phyloP scores from a whole-genome alignment of 495 filamentous ascomycete genomes.

The Aspergillus biplanus region DNA sequence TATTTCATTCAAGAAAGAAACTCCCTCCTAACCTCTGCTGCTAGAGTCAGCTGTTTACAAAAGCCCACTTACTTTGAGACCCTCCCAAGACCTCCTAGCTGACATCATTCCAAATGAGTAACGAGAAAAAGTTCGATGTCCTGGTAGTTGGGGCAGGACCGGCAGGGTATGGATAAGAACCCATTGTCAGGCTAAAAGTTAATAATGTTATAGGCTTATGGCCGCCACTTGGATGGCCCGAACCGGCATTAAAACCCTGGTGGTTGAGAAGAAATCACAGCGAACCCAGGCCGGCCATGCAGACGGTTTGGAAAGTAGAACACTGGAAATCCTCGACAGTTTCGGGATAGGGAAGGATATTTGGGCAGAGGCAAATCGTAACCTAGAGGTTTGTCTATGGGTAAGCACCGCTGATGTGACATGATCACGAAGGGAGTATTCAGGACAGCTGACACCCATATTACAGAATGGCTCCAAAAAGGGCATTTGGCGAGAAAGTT shows the following conservation, averaged over 20 bases:
- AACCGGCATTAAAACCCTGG: conserved; percentile 53
- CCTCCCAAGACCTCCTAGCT: too few relatives aligned
- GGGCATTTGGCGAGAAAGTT: conserved; percentile 5
- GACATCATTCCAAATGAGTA: not conserved
- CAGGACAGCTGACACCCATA: not conserved
- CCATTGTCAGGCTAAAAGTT: not conserved
- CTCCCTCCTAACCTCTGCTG: too few relatives aligned
- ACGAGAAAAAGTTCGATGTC: conserved; percentile 10
- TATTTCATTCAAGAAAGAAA: too few relatives aligned
- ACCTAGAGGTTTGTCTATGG: conserved; percentile 41
- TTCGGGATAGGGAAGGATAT: conserved; percentile 59
- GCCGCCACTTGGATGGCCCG: conserved; percentile 60
- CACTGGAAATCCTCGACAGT: conserved; percentile 62
- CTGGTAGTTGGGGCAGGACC: conserved; percentile 21
- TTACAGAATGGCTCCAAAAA: conserved; percentile 2
- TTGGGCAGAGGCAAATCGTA: conserved; percentile 60
- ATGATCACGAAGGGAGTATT: not conserved
- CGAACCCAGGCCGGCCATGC: conserved; percentile 16
- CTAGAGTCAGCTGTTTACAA: not conserved
- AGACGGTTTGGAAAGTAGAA: conserved; percentile 34
- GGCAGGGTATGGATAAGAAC: conserved; percentile 7
- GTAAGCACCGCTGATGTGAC: conserved; percentile 7
- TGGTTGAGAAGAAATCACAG: conserved; percentile 55
- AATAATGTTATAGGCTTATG: conserved; percentile 42
- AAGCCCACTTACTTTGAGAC: not conserved